A percentile compares a stretch with the other conserved stretches of the same genome.
Evolutionary conservation across 441 rosid genomes (phyloP).

Genomic region (Euphorbia schlechtendalii): DNA sequence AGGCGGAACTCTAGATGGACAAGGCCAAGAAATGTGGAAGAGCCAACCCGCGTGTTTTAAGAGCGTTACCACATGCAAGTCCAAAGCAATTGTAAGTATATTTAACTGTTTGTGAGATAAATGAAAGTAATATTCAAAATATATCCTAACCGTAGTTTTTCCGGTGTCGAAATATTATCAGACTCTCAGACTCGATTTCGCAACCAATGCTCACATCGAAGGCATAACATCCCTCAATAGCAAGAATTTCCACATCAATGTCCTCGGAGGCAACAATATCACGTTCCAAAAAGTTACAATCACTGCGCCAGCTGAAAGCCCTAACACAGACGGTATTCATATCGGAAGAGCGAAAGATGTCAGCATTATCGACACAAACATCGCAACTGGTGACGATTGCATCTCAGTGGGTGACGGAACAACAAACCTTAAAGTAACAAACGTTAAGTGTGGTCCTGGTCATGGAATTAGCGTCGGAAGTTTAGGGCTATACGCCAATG

Average conservation of each 20-base stretch:
- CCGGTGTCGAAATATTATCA: too few species aligned
- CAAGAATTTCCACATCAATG: constrained; percentile 40
- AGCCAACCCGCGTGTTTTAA: constrained; percentile 11
- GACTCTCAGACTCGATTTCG: constrained; percentile 10
- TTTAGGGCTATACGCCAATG: constrained; percentile 24
- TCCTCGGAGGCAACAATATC: constrained; percentile 33
- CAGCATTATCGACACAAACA: constrained; percentile 13
- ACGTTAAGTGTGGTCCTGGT: constrained; percentile 15
- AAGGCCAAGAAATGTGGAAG: constrained; percentile 25
- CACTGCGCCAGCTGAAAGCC: constrained; percentile 31
- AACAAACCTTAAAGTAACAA: neutral
- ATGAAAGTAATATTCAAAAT: too few species aligned
- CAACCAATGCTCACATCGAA: constrained; percentile 21
- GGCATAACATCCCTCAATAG: constrained; percentile 23
- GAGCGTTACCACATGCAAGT: constrained; percentile 4
- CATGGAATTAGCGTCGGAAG: constrained; percentile 35
- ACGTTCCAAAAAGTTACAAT: constrained; percentile 26
- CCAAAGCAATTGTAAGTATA: constrained; percentile 19
- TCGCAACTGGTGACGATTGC: constrained; percentile 29
- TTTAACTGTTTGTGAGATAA: too few species aligned
- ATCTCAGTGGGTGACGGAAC: constrained; percentile 28
- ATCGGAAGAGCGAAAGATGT: constrained; percentile 30
- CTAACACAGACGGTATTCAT: constrained; percentile 58
- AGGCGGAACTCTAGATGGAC: constrained; percentile 34
- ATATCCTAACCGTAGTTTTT: too few species aligned